A percentile compares a stretch with the other conserved stretches of the same genome.
Evolutionary conservation across 2,329 filamentous ascomycete species (phyloP).

Genomic region (Verticillium klebahnii): DNA sequence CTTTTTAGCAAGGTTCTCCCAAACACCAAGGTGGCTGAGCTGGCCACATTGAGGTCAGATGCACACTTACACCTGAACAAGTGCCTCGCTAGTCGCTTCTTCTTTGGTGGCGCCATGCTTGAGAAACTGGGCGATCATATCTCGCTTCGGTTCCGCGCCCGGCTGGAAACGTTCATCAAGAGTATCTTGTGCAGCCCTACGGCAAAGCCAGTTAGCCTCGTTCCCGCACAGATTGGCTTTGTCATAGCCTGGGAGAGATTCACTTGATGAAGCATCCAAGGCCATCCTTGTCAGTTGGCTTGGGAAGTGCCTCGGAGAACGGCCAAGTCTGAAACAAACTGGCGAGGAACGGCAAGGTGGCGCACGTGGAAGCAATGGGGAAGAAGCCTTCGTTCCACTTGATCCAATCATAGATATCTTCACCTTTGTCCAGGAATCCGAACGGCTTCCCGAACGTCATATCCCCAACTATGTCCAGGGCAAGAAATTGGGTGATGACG

Average conservation of each 20-base stretch:
- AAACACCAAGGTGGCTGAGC: too few relatives aligned
- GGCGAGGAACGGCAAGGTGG: constrained; percentile 31
- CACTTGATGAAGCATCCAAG: constrained; percentile 34
- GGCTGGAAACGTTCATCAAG: constrained; percentile 7
- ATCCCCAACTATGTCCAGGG: constrained; percentile 49
- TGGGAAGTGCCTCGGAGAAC: constrained; percentile 26
- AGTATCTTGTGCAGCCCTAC: constrained; percentile 1
- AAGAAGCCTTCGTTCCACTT: constrained; percentile 36
- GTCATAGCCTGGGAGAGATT: constrained; percentile 6
- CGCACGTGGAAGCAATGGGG: constrained; percentile 29
- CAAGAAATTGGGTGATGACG: constrained; percentile 45
- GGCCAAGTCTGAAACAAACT: constrained; percentile 30
- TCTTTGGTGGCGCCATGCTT: constrained; percentile 24
- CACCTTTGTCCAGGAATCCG: constrained; percentile 43
- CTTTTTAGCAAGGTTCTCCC: background rate
- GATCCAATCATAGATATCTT: constrained; percentile 42
- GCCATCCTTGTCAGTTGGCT: constrained; percentile 29
- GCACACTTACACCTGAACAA: constrained; percentile 29
- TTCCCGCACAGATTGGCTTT: background rate
- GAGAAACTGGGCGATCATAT: constrained; percentile 36
- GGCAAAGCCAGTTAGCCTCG: constrained; percentile 9
- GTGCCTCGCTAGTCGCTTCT: constrained; percentile 27
- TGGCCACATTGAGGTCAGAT: background rate
- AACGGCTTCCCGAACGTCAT: constrained; percentile 48
- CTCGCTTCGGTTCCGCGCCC: constrained; percentile 20